Evolutionary conservation across 1,139 yeast genomes (phyloP).

Genomic region (Suhomyces bribrorum): DNA sequence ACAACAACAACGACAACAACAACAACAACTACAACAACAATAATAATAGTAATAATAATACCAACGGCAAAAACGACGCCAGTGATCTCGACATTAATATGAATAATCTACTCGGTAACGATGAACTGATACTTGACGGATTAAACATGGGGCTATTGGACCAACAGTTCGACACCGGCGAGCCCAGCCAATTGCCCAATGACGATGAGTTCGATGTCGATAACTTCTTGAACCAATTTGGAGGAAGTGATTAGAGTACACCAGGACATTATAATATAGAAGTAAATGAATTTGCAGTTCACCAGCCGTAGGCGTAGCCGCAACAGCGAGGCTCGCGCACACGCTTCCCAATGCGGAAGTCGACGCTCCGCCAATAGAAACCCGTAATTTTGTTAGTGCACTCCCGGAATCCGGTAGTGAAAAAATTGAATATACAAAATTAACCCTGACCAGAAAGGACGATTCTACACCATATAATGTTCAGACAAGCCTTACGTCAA

Average conservation of each 20-base stretch:
- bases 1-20: slow-evolving; percentile 5
- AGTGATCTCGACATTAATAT: slow-evolving; percentile 37
- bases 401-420: slow-evolving; percentile 14
- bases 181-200: slow-evolving; percentile 24
- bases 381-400: slow-evolving; percentile 13
- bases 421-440: slow-evolving; percentile 9
- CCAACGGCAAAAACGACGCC: slow-evolving; percentile 3
- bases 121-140: slow-evolving; percentile 47
- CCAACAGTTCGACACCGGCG: slow-evolving; percentile 30
- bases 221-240: slow-evolving; percentile 49
- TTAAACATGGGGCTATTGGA: slow-evolving; percentile 46
- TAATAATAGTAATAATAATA: no score
- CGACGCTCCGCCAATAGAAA: slow-evolving; percentile 33
- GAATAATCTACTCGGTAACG: slow-evolving; percentile 44
- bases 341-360: slow-evolving; percentile 32
- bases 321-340: slow-evolving; percentile 1
- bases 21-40: slow-evolving; percentile 1
- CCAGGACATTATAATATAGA: no score
- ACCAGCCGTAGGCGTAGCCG: no score
- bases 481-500: slow-evolving; percentile 69
- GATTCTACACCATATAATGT: slow-evolving; percentile 39
- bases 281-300: no score
- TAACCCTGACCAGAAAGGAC: slow-evolving; percentile 1
- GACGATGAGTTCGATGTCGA: slow-evolving; percentile 50
- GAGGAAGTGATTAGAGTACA: slow-evolving; percentile 19